Percentiles rank a stretch among this genome's conserved stretches.
phyloP scores from a whole-genome alignment of 192 early-diverging fungal genomes.

The Entrophospora sp. region DNA sequence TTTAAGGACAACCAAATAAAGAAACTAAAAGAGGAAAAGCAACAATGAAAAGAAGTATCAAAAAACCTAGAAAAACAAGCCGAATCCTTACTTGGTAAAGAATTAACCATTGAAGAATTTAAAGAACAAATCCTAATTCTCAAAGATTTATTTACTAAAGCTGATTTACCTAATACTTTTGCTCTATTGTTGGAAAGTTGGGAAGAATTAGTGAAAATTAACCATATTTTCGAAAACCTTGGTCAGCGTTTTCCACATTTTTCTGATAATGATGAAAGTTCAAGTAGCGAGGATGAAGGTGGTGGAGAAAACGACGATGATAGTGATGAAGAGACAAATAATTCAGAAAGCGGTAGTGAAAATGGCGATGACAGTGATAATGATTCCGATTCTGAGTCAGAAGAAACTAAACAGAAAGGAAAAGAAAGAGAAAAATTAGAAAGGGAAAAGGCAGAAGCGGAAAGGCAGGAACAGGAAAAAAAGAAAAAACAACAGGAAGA shows the following conservation, averaged over 20 bases:
- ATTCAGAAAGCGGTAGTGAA: not conserved
- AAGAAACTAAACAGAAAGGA: not conserved
- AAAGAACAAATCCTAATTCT: not conserved
- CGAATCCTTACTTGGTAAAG: not conserved
- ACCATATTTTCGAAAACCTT: not conserved
- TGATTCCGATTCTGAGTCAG: not conserved
- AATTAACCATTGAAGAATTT: not conserved
- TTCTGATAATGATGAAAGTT: too few relatives aligned
- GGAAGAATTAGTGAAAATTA: not conserved
- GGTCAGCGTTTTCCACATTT: too few relatives aligned
- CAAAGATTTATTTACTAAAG: constrained; percentile 1
- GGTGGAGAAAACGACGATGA: not conserved
- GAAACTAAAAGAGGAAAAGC: not conserved
- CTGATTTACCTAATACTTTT: constrained; percentile 5
- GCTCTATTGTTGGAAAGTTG: not conserved
- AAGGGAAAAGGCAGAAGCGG: too few relatives aligned
- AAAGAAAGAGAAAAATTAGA: not conserved
- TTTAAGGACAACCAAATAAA: not conserved
- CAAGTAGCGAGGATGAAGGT: too few relatives aligned
- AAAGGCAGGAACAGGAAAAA: too few relatives aligned
- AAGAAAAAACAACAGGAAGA: too few relatives aligned
- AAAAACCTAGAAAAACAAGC: not conserved
- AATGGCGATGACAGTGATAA: not conserved
- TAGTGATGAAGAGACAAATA: too few relatives aligned
- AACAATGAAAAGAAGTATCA: not conserved